These are phyloP conservation scores for Phialemoniopsis sp. DNA, from an alignment of 2,329 filamentous ascomycete genomes.

Conservation along the genomic window DNA sequence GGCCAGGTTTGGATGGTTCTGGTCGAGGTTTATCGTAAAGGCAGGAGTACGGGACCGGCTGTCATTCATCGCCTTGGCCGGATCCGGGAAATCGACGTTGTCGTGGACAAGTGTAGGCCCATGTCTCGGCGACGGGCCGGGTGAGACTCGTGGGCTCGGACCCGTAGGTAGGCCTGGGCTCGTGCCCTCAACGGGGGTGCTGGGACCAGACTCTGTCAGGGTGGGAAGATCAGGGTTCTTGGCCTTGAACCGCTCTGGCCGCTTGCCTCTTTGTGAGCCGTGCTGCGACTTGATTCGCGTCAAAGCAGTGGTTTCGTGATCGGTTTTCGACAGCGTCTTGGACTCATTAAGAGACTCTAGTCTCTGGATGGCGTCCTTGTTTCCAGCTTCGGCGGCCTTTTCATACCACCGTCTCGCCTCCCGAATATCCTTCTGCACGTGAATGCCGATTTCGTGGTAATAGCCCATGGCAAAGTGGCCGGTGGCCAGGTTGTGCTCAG, in stretches of 20 bases:
- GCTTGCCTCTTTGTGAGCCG: conserved; percentile 61
- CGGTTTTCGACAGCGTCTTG: conserved; percentile 80
- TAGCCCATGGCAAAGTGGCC: conserved; percentile 97
- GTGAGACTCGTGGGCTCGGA: conserved; percentile 23
- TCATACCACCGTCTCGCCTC: conserved; percentile 89
- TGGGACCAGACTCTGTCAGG: conserved; percentile 36
- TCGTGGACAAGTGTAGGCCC: conserved; percentile 32
- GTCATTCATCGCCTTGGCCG: conserved; percentile 30
- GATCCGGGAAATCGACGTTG: conserved; percentile 40
- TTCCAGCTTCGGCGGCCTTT: conserved; percentile 83
- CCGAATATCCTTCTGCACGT: conserved; percentile 75
- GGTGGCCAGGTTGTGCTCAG: conserved; percentile 74
- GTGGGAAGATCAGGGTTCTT: conserved; percentile 40
- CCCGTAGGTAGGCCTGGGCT: conserved; percentile 9
- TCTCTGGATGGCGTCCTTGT: conserved; percentile 78
- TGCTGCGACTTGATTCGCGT: conserved; percentile 80
- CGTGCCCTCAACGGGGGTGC: conserved; percentile 18
- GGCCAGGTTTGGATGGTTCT: conserved; percentile 16
- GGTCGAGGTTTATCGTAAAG: conserved; percentile 46
- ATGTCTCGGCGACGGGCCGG: conserved; percentile 35
- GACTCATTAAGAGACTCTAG: conserved; percentile 81
- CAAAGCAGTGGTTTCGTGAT: conserved; percentile 90
- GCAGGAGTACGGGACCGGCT: conserved; percentile 37
- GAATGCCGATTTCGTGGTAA: conserved; percentile 95
- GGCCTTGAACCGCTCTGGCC: conserved; percentile 54